Evolutionary conservation across 129 eudicot species (phyloP), one percentile per base, ranked within the genome.

Genomic region (Helianthus tuberosus): DNA sequence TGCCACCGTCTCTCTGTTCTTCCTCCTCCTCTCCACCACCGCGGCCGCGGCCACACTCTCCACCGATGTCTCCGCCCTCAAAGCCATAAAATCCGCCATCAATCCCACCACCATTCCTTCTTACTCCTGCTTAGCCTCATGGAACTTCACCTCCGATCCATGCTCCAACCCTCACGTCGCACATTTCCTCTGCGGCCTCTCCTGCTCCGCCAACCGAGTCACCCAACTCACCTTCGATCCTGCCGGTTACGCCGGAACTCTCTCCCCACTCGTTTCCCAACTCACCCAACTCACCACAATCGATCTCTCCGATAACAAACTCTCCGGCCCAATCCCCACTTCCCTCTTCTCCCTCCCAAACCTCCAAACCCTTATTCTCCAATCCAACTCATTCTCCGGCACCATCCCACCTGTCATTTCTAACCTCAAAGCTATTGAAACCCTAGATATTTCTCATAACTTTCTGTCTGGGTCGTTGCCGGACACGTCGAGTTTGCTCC

Each of bases 161-260:
- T 88, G 91, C 73, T 59, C 86, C 17, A 69, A 15, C 52, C 96
- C 90, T 10, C 86, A 81, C 41, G 8, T 78, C 14, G 84, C 85
- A 46, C 86, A 88, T 83, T 93, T 93, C 77, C 86, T 82, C 7
- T 93, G 98, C 64, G 98, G 90, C 63, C 65, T 93, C 74, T 55
- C 86, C 36, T 93, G 98, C 81, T 32, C 71, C 38, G 62, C 48
- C 89, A 43, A 73, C 75, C 75, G 84, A 68, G 75, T 80, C 84
- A 73, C 84, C 65, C 84, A 80, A 48, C 84, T 80, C 75, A 80
- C 84, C 68, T 74, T 80, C 63, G 84, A 80, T 13, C 66, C 57
- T 2, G 64, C 79, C 48, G 83, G 79, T 5, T 79, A 79, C 70
- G 25, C 75, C 49, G 84, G 84, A 35, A 73, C 84, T 20, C 84